Evolutionary conservation across 2,329 filamentous ascomycete species (phyloP).

Genomic region (Graphiopsis chlorocephala): DNA sequence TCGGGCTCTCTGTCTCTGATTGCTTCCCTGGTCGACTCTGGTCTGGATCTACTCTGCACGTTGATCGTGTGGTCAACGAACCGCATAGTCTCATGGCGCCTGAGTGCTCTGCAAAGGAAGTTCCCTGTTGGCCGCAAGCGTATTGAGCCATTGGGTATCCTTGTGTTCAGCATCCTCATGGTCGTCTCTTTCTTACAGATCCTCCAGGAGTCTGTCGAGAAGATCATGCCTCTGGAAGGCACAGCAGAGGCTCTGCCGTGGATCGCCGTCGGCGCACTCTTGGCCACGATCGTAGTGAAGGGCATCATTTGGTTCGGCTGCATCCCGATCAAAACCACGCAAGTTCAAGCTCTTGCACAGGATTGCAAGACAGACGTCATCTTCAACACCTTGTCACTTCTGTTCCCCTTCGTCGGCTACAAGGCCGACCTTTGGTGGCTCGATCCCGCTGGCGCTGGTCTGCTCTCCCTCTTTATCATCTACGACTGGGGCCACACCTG

Average conservation of each 20-base stretch:
- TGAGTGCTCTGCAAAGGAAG: slow-evolving; percentile 49
- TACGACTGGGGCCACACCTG: slow-evolving; percentile 65
- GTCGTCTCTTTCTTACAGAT: slow-evolving; percentile 62
- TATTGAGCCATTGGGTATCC: slow-evolving; percentile 60
- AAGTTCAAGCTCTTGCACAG: slow-evolving; percentile 62
- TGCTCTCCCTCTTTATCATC: slow-evolving; percentile 66
- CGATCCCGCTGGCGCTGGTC: slow-evolving; percentile 59
- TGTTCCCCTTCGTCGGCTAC: slow-evolving; percentile 62
- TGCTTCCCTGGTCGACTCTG: slow-evolving; percentile 61
- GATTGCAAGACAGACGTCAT: slow-evolving; percentile 64
- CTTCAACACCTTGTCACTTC: slow-evolving; percentile 62
- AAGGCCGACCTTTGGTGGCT: slow-evolving; percentile 64
- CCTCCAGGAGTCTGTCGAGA: slow-evolving; percentile 58
- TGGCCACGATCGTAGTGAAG: slow-evolving; percentile 57
- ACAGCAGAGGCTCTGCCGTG: slow-evolving; percentile 50
- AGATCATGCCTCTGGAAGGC: slow-evolving; percentile 51
- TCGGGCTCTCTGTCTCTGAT: slow-evolving; percentile 61
- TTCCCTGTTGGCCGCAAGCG: slow-evolving; percentile 59
- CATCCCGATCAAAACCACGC: slow-evolving; percentile 59
- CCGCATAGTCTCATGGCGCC: slow-evolving; percentile 56
- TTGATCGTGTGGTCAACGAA: slow-evolving; percentile 62
- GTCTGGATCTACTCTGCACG: slow-evolving; percentile 59
- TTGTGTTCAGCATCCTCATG: slow-evolving; percentile 64
- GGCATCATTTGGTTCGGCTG: slow-evolving; percentile 61
- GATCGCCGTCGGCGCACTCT: slow-evolving; percentile 57